A percentile compares a stretch with the other conserved stretches of the same genome.
These are phyloP conservation scores for Cardamine resedifolia DNA, from an alignment of 345 rosid species.

Conservation along the genomic window DNA sequence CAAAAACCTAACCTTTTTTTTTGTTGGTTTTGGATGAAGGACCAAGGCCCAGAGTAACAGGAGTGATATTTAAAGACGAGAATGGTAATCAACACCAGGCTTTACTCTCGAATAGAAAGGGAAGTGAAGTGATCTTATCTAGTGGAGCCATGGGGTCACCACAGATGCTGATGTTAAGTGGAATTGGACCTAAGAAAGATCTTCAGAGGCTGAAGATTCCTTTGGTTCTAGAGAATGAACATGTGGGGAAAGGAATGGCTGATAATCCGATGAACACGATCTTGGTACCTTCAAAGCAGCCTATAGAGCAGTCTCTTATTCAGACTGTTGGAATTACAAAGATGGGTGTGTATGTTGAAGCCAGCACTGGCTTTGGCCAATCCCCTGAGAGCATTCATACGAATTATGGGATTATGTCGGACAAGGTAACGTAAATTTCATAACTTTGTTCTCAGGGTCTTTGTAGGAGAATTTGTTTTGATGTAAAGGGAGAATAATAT, in stretches of 20 bases:
- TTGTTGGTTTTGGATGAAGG: slow-evolving; percentile 39
- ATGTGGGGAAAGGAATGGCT: slow-evolving; percentile 88
- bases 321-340: slow-evolving; percentile 94
- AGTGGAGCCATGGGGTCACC: slow-evolving; percentile 93
- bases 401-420: slow-evolving; percentile 78
- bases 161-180: slow-evolving; percentile 84
- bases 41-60: slow-evolving; percentile 65
- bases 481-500: background rate
- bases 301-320: slow-evolving; percentile 68
- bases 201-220: slow-evolving; percentile 67
- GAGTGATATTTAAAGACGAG: slow-evolving; percentile 85
- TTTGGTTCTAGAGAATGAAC: slow-evolving; percentile 51
- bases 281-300: slow-evolving; percentile 66
- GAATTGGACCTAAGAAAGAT: slow-evolving; percentile 76
- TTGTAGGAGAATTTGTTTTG: slow-evolving; percentile 20
- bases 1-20: background rate
- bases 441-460: background rate
- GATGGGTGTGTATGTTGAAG: slow-evolving; percentile 87
- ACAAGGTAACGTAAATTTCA: slow-evolving; percentile 55
- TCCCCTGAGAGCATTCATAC: slow-evolving; percentile 70
- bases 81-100: slow-evolving; percentile 73
- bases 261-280: slow-evolving; percentile 95
- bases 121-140: slow-evolving; percentile 79
- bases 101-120: slow-evolving; percentile 44
- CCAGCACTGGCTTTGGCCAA: slow-evolving; percentile 90